phyloP scores from a whole-genome alignment of 192 early-diverging fungal genomes.

The Helicostylum pulchrum region DNA sequence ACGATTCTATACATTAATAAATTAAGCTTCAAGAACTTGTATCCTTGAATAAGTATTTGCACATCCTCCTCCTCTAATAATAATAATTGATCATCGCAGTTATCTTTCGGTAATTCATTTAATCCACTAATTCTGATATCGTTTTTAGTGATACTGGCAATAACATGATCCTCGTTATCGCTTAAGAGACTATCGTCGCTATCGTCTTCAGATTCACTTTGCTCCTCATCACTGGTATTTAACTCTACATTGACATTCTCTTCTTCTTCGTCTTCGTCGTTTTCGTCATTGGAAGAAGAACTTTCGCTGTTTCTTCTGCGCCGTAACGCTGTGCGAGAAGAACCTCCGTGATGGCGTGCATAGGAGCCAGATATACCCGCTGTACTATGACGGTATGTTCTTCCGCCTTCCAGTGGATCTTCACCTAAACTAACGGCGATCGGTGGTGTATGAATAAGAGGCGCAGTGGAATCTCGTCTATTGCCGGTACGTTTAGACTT shows the following conservation, averaged over 20 bases:
- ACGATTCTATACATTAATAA: constrained; percentile 62
- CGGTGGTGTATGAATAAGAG: constrained; percentile 32
- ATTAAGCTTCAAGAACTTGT: constrained; percentile 46
- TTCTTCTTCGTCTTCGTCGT: background rate
- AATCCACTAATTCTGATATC: constrained; percentile 4
- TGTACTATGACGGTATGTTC: too few relatives aligned
- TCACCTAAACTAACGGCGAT: background rate
- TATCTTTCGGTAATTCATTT: constrained; percentile 12
- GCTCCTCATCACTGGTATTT: constrained; percentile 17
- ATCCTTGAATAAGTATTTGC: constrained; percentile 61
- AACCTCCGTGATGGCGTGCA: background rate
- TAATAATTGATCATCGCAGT: constrained; percentile 30
- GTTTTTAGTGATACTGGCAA: background rate
- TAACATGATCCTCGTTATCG: constrained; percentile 3
- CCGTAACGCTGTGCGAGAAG: background rate
- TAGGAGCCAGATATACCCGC: too few relatives aligned
- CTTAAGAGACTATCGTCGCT: constrained; percentile 1
- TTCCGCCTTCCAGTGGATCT: background rate
- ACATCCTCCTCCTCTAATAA: constrained; percentile 73
- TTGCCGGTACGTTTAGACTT: background rate
- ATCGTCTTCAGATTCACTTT: constrained; percentile 16
- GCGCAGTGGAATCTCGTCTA: constrained; percentile 35
- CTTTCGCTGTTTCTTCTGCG: constrained; percentile 17
- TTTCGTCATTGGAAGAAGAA: background rate
- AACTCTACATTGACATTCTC: constrained; percentile 17